These are phyloP conservation scores for Dentipellis sp. DNA, from an alignment of 768 basidiomycete species.

Conservation along the genomic window DNA sequence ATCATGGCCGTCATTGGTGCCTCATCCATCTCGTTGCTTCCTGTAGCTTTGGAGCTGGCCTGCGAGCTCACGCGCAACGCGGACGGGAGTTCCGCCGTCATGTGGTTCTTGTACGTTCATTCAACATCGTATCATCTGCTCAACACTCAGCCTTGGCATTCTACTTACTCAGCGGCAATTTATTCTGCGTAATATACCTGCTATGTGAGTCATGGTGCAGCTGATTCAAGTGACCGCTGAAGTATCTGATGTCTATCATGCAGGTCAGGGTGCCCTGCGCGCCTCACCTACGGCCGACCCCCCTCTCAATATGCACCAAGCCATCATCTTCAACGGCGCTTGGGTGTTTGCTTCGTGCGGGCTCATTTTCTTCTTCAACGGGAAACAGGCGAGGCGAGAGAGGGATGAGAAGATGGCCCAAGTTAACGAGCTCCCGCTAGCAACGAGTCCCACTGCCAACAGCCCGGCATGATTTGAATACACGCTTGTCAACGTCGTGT, in stretches of 20 bases:
- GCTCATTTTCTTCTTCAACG: constrained; percentile 43
- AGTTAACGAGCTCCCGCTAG: background rate
- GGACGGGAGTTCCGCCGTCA: constrained; percentile 62
- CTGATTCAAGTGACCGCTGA: too few species aligned
- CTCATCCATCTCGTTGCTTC: constrained; percentile 59
- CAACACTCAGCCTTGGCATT: background rate
- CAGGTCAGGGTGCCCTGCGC: constrained; percentile 63
- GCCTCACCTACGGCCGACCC: constrained; percentile 50
- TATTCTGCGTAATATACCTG: constrained; percentile 52
- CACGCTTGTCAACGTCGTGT: too few species aligned
- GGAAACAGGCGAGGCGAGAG: constrained; percentile 53
- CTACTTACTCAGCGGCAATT: constrained; percentile 42
- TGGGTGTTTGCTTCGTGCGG: constrained; percentile 31
- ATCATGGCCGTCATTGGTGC: constrained; percentile 65
- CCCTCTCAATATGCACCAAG: constrained; percentile 63
- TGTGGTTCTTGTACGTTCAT: constrained; percentile 62
- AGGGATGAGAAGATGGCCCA: constrained; percentile 45
- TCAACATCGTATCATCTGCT: background rate
- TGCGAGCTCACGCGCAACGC: constrained; percentile 76
- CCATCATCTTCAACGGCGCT: constrained; percentile 58
- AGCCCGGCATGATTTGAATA: too few species aligned
- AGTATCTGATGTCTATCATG: background rate
- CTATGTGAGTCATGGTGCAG: constrained; percentile 33
- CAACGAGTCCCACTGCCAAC: too few species aligned
- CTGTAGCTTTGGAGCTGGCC: constrained; percentile 67